Evolutionary conservation across 805 yeast genomes (phyloP).

Genomic region (Saccharomyces eubayanus): DNA sequence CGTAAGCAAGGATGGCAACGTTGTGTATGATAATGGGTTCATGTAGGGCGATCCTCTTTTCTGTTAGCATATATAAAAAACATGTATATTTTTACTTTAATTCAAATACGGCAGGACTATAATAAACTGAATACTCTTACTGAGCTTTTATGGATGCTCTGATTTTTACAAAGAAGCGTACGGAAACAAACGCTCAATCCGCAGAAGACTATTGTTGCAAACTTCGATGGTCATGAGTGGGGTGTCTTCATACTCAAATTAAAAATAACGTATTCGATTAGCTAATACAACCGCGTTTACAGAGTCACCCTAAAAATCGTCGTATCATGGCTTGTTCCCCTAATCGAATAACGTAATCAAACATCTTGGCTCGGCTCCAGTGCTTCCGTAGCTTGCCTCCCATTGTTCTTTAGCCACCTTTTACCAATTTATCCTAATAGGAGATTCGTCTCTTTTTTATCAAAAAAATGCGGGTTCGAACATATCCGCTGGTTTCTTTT

Average conservation of each 20-base stretch:
- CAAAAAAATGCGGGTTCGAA: not conserved
- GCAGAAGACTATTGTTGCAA: not conserved
- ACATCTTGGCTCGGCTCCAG: not conserved
- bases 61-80: not conserved
- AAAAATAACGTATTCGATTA: not conserved
- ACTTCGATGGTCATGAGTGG: not conserved
- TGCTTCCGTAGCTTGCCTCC: not conserved
- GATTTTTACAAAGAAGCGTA: too few species aligned
- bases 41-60: not conserved
- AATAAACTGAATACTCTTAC: not conserved
- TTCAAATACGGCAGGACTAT: not conserved
- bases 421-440: not conserved
- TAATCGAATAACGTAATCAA: not conserved
- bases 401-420: not conserved
- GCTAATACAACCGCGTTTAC: not conserved
- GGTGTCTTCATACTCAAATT: not conserved
- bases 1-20: constrained; percentile 37
- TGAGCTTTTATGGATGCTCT: not conserved
- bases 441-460: not conserved
- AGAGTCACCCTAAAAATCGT: not conserved
- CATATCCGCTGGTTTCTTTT: not conserved
- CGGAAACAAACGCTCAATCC: not conserved
- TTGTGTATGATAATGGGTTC: constrained; percentile 11
- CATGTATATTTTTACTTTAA: not conserved
- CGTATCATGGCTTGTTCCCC: not conserved